phyloP scores from a whole-genome alignment of 176 grass and related monocot species.

The Leersia perrieri region DNA sequence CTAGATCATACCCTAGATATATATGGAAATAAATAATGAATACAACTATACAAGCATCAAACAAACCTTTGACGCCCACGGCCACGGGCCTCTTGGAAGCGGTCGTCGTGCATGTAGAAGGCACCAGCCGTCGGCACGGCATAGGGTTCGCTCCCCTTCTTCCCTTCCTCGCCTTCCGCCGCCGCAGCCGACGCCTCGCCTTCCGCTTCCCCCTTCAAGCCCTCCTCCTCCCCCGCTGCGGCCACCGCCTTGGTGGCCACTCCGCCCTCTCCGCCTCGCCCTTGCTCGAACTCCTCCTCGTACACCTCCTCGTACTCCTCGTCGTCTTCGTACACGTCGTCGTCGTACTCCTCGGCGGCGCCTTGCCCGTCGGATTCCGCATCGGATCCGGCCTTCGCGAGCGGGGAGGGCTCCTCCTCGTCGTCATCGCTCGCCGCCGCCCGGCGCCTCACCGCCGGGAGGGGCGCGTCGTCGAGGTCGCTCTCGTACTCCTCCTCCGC shows the following conservation, averaged over 20 bases:
- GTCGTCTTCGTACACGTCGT: slow-evolving; percentile 64
- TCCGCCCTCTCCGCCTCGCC: neutral
- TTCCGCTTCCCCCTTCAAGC: slow-evolving; percentile 14
- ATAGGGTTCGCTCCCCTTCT: slow-evolving; percentile 84
- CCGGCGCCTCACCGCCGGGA: slow-evolving; percentile 63
- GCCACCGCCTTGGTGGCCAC: neutral
- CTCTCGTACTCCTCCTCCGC: slow-evolving; percentile 73
- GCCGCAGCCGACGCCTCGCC: slow-evolving; percentile 2
- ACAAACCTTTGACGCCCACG: slow-evolving; percentile 69
- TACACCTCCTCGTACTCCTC: slow-evolving; percentile 41
- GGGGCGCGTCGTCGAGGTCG: slow-evolving; percentile 84
- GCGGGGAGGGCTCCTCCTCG: slow-evolving; percentile 33
- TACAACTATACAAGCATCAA: slow-evolving; percentile 5
- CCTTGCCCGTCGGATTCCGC: slow-evolving; percentile 79
- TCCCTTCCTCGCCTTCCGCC: slow-evolving; percentile 40
- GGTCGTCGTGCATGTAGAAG: slow-evolving; percentile 99
- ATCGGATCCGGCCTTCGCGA: slow-evolving; percentile 51
- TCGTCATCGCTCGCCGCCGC: slow-evolving; percentile 89
- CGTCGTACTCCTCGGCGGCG: slow-evolving; percentile 70
- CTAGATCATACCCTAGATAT: neutral
- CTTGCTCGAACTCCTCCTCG: slow-evolving; percentile 35
- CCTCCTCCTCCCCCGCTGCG: neutral
- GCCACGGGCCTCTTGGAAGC: slow-evolving; percentile 76
- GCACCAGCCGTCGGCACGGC: slow-evolving; percentile 85
- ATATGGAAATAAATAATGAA: neutral